phyloP scores from a whole-genome alignment of 148 eudicot species.

The Vaccinium darrowii region DNA sequence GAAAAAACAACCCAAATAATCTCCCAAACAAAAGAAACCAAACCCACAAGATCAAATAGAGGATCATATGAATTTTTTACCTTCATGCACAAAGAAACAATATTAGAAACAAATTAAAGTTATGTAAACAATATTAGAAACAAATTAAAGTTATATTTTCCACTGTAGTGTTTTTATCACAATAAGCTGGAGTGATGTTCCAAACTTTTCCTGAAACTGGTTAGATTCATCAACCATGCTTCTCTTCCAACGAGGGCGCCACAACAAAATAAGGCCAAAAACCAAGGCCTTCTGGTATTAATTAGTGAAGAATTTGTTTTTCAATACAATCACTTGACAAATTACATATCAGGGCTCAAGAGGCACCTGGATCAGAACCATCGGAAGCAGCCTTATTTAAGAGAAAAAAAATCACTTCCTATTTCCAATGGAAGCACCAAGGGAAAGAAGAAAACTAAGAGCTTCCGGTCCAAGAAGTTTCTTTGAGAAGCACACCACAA shows the following conservation, averaged over 20 bases:
- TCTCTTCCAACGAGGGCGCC: not conserved
- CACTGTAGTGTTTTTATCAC: not conserved
- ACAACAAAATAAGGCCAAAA: not conserved
- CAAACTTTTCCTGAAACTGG: not conserved
- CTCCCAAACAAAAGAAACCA: no score
- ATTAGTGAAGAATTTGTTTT: not conserved
- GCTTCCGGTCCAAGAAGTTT: no score
- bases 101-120: not conserved
- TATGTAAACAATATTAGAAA: no score
- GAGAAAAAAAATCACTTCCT: not conserved
- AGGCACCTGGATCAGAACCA: not conserved
- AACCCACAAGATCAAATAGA: no score
- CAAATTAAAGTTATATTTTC: not conserved
- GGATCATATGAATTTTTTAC: no score
- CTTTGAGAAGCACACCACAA: not conserved
- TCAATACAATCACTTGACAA: not conserved
- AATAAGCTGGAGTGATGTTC: not conserved
- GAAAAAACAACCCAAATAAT: no score
- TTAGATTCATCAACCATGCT: not conserved
- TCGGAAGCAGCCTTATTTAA: not conserved
- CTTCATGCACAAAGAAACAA: not conserved
- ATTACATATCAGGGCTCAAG: not conserved
- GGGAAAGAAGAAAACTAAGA: no score
- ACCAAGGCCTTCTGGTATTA: not conserved
- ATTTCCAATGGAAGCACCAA: not conserved